A percentile compares a stretch with the other conserved stretches of the same genome.
These are phyloP conservation scores for Candida railenensis DNA, from an alignment of 805 yeast species.

Conservation along the genomic window DNA sequence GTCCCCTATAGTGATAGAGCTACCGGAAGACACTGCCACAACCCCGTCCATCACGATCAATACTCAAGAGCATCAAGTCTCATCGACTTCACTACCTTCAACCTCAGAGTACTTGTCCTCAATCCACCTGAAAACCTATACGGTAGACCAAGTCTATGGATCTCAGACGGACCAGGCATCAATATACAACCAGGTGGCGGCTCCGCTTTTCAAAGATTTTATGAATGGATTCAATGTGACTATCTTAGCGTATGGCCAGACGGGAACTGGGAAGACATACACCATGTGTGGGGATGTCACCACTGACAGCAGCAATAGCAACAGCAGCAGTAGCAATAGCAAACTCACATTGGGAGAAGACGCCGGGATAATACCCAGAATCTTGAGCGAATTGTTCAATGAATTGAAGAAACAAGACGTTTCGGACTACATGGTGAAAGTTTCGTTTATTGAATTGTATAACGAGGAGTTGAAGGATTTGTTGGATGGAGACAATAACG, in stretches of 20 bases:
- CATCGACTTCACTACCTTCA: neutral
- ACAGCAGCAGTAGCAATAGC: neutral
- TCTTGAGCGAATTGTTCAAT: conserved; percentile 50
- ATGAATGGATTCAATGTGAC: conserved; percentile 66
- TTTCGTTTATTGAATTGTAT: conserved; percentile 82
- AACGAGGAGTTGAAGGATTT: conserved; percentile 84
- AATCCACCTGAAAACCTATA: conserved; percentile 52
- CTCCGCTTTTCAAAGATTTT: conserved; percentile 71
- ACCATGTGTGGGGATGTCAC: conserved; percentile 55
- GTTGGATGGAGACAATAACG: conserved; percentile 46
- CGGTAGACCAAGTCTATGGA: conserved; percentile 80
- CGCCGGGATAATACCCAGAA: conserved; percentile 61
- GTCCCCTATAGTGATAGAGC: conserved; percentile 47
- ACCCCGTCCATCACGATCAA: conserved; percentile 23
- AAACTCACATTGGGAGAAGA: conserved; percentile 16
- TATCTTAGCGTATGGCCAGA: conserved; percentile 76
- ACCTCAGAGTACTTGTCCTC: conserved; percentile 29
- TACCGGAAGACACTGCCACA: conserved; percentile 34
- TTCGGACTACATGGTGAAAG: conserved; percentile 62
- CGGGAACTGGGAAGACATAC: conserved; percentile 87
- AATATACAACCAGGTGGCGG: conserved; percentile 67
- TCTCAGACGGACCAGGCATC: conserved; percentile 72
- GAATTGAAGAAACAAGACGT: conserved; percentile 30
- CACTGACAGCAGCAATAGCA: neutral
- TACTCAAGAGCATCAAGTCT: conserved; percentile 7